Conservation (phyloP, 2,329 filamentous ascomycete genomes). For the Aspergillus vadensis region DNA sequence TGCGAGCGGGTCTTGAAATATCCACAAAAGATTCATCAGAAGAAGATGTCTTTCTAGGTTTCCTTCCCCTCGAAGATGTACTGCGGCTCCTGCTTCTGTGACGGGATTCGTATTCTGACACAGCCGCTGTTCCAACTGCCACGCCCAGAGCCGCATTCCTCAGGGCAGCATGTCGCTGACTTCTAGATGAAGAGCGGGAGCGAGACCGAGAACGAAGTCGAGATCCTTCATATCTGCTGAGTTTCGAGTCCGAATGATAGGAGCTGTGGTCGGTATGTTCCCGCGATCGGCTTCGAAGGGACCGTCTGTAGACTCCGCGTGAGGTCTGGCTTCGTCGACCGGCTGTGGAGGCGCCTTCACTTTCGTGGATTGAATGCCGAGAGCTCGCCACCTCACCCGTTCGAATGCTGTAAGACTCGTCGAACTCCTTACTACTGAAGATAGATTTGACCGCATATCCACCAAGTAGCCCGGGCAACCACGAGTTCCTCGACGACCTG, state of each 20-base stretch:
- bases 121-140: conserved; percentile 34
- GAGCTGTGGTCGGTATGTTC: conserved; percentile 37
- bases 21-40: conserved; percentile 65
- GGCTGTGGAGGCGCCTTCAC: conserved; percentile 29
- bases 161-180: conserved; percentile 30
- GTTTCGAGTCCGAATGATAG: conserved; percentile 29
- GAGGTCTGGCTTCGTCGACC: conserved; percentile 48
- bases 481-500: conserved; percentile 50
- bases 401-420: conserved; percentile 62
- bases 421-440: conserved; percentile 57
- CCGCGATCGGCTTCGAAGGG: conserved; percentile 33
- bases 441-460: conserved; percentile 59
- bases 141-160: conserved; percentile 42
- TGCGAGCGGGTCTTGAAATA: conserved; percentile 60
- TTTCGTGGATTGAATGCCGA: conserved; percentile 24
- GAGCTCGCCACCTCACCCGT: conserved; percentile 49
- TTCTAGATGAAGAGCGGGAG: conserved; percentile 44
- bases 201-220: conserved; percentile 38
- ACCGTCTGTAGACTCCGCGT: conserved; percentile 41
- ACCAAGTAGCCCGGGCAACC: conserved; percentile 57
- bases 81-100: conserved; percentile 32
- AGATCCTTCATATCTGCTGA: conserved; percentile 24
- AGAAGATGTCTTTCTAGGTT: conserved; percentile 46
- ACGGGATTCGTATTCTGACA: conserved; percentile 29
- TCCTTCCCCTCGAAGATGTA: conserved; percentile 37